phyloP scores from a whole-genome alignment of 2,329 filamentous ascomycete species.

The Xylariaceae sp. region DNA sequence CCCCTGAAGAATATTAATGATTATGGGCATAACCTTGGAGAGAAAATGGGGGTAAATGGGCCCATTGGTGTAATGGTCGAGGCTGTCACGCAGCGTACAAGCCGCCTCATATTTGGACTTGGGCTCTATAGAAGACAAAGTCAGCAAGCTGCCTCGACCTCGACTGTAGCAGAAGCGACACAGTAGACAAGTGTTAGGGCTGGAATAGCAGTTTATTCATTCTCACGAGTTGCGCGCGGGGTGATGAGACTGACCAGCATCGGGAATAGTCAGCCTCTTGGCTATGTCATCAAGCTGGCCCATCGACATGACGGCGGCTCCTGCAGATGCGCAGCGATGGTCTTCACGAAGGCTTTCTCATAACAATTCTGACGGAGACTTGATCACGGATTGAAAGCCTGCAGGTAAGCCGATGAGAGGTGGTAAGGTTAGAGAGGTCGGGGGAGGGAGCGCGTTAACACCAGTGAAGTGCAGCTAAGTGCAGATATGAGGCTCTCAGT shows the following conservation, averaged over 20 bases:
- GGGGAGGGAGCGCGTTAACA: neutral
- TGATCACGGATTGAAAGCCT: too few relatives aligned
- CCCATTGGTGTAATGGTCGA: slow-evolving; percentile 80
- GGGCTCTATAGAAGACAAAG: slow-evolving; percentile 55
- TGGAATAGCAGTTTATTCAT: neutral
- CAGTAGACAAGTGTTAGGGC: neutral
- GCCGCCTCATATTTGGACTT: slow-evolving; percentile 78
- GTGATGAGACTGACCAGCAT: slow-evolving; percentile 44
- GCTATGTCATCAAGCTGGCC: slow-evolving; percentile 59
- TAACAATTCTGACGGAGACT: slow-evolving; percentile 2
- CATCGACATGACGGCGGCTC: slow-evolving; percentile 55
- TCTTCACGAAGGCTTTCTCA: slow-evolving; percentile 3
- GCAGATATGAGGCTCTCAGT: neutral
- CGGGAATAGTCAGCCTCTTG: slow-evolving; percentile 52
- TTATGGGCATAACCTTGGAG: slow-evolving; percentile 81
- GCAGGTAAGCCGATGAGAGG: too few relatives aligned
- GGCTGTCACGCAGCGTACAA: slow-evolving; percentile 79
- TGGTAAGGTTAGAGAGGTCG: neutral
- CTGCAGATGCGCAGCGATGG: slow-evolving; percentile 25
- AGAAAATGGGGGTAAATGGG: slow-evolving; percentile 76
- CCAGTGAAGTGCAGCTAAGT: neutral
- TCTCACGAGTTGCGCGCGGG: slow-evolving; percentile 5
- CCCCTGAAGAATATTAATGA: slow-evolving; percentile 77
- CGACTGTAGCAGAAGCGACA: neutral
- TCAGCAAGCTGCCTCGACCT: slow-evolving; percentile 4